Conservation (phyloP, 2,329 filamentous ascomycete species). For the Thermomyces lanuginosus region DNA sequence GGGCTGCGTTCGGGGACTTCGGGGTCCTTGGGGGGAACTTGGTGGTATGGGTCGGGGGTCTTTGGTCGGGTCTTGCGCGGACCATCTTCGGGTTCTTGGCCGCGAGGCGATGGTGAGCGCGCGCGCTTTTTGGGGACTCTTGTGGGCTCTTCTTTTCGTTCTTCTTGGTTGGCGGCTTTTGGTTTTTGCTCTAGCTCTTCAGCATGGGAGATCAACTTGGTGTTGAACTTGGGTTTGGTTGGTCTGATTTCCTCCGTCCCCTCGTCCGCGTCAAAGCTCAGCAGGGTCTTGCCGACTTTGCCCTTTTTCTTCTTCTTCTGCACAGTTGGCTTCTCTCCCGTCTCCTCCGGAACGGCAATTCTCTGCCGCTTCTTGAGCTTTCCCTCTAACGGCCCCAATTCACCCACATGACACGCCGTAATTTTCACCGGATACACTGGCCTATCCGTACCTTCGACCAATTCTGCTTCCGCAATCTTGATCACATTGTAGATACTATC, state of each 20-base stretch:
- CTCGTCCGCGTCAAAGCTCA: constrained; percentile 33
- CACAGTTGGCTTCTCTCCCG: constrained; percentile 13
- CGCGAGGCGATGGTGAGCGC: constrained; percentile 18
- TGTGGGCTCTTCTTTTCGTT: constrained; percentile 3
- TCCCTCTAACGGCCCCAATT: constrained; percentile 29
- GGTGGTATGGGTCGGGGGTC: constrained; percentile 26
- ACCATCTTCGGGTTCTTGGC: constrained; percentile 10
- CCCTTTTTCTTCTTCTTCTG: constrained; percentile 28
- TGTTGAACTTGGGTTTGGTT: constrained; percentile 34
- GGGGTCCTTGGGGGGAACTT: constrained; percentile 30
- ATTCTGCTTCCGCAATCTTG: constrained; percentile 79
- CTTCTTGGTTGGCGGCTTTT: constrained; percentile 2
- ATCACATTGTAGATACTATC: constrained; percentile 93
- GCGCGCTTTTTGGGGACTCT: constrained; percentile 14
- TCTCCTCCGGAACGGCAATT: constrained; percentile 14
- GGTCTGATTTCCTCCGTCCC: constrained; percentile 22
- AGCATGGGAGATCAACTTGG: constrained; percentile 25
- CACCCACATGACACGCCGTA: constrained; percentile 28
- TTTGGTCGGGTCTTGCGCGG: constrained; percentile 20
- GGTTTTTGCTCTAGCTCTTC: constrained; percentile 9
- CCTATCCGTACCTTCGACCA: constrained; percentile 61
- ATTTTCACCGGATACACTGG: constrained; percentile 77
- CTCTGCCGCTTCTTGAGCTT: constrained; percentile 29
- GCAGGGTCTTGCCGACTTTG: constrained; percentile 27
- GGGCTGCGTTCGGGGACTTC: constrained; percentile 26